Evolutionary conservation across 2,329 filamentous ascomycete genomes (phyloP), one percentile per base, ranked within the genome.

Genomic region (Colletotrichum brevisporum): DNA sequence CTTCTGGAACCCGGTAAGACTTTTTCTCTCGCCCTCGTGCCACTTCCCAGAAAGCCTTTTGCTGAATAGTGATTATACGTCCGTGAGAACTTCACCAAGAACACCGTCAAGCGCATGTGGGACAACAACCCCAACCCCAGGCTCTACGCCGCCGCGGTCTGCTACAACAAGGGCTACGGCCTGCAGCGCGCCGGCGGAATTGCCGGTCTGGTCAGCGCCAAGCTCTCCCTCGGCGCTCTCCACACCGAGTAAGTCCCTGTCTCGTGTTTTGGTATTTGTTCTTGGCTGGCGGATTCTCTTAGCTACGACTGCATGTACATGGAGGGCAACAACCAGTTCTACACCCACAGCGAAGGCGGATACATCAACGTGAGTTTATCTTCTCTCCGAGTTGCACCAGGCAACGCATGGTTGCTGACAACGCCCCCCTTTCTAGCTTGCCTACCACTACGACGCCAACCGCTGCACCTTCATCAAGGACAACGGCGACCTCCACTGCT

Each of bases 101-200:
- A 59, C 21, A 72, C 71, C 4, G 63, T 63, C 3, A 45, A 57
- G 45, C 62, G 66, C 56, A 73, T 73, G 72, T 70, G 67, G 72
- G 62, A 64, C 4, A 57, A 43, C 26, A 73, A 73, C 64, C 69
- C 71, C 9, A 60, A 73, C 62, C 39, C 41, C 18, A n/a, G 15
- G 2, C 65, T 66, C 41, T 71, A 58, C 55, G 63, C 66, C 0
- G 72, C 71, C 13, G 71, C 63, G 12, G 15, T 64, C 57, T 73
- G 72, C 67, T 72, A 73, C 39, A 73, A 73, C 67, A 71, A 71
- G 60, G 72, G 48, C 6, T 73, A 73, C 47, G 24, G 15, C n/a
- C 51, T 73, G 8, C n/a, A 57, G 8, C 53, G 70, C 26, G 55
- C 67, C 4, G 47, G 48, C 13, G 62, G 58, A 16, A 51, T 63